Conservation (phyloP, 2,329 filamentous ascomycete species). For the Phyllosticta ampelicida region DNA sequence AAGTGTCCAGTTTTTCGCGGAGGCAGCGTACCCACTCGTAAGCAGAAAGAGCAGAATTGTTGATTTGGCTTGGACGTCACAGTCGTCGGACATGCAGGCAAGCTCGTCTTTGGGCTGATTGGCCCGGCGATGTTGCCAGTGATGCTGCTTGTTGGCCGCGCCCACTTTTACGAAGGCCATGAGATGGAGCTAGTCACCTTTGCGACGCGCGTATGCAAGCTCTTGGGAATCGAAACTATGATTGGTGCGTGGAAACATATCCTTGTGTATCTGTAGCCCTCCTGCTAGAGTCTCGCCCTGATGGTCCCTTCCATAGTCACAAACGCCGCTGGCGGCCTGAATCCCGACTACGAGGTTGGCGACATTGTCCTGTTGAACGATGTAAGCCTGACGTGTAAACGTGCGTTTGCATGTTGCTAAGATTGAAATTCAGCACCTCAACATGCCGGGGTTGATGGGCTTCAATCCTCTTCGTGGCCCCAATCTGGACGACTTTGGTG, state of each 20-base stretch:
- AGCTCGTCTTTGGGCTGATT: slow-evolving; percentile 52
- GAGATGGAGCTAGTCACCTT: slow-evolving; percentile 52
- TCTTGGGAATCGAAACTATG: slow-evolving; percentile 50
- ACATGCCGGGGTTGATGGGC: slow-evolving; percentile 51
- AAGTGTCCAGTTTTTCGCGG: background rate
- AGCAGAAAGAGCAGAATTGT: background rate
- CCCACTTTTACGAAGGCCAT: slow-evolving; percentile 59
- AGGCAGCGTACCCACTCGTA: background rate
- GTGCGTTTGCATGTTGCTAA: background rate
- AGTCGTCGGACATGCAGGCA: slow-evolving; percentile 52
- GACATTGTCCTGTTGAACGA: slow-evolving; percentile 57
- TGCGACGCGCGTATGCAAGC: slow-evolving; percentile 52
- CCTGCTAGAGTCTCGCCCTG: slow-evolving; percentile 10
- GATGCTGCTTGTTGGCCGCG: slow-evolving; percentile 53
- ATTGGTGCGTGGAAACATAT: slow-evolving; percentile 34
- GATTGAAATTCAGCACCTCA: slow-evolving; percentile 43
- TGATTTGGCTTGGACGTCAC: slow-evolving; percentile 16
- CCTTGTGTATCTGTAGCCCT: background rate
- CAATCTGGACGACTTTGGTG: slow-evolving; percentile 52
- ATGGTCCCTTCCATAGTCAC: slow-evolving; percentile 39
- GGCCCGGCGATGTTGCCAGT: slow-evolving; percentile 43
- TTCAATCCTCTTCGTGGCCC: slow-evolving; percentile 51
- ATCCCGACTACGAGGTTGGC: slow-evolving; percentile 52
- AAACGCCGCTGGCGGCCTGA: slow-evolving; percentile 56
- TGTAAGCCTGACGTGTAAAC: slow-evolving; percentile 28